Percentiles rank a stretch among this genome's conserved stretches.
Evolutionary conservation across 345 rosid genomes (phyloP).

Genomic region (Lumnitzera littorea): DNA sequence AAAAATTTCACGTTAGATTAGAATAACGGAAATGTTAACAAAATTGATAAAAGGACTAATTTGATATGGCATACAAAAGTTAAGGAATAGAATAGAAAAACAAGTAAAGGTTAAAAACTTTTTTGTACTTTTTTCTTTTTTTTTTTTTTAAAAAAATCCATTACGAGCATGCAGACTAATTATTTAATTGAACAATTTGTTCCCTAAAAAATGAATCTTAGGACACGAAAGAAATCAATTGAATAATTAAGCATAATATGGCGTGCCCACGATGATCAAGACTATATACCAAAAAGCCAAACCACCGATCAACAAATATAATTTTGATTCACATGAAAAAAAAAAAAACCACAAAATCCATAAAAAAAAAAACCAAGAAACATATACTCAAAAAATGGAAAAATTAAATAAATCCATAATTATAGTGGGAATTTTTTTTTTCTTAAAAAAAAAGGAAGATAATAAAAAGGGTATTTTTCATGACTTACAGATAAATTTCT

Average conservation of each 20-base stretch:
- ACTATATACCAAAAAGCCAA: background rate
- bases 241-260: background rate
- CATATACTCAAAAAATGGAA: too few species aligned
- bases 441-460: background rate
- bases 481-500: conserved; percentile 61
- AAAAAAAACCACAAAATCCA: background rate
- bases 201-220: background rate
- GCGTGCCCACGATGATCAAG: background rate
- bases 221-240: background rate
- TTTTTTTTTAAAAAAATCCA: background rate
- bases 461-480: background rate
- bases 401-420: background rate
- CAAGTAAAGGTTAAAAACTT: too few species aligned
- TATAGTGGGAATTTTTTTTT: too few species aligned
- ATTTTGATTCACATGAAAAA: too few species aligned
- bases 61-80: too few species aligned
- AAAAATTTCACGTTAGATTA: too few species aligned
- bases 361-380: background rate
- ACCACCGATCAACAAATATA: background rate
- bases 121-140: too few species aligned
- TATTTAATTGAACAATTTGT: background rate
- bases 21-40: too few species aligned
- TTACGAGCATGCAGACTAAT: background rate
- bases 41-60: too few species aligned
- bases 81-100: too few species aligned